Conservation (phyloP, 768 basidiomycete species). For the Hortiboletus campestris region DNA sequence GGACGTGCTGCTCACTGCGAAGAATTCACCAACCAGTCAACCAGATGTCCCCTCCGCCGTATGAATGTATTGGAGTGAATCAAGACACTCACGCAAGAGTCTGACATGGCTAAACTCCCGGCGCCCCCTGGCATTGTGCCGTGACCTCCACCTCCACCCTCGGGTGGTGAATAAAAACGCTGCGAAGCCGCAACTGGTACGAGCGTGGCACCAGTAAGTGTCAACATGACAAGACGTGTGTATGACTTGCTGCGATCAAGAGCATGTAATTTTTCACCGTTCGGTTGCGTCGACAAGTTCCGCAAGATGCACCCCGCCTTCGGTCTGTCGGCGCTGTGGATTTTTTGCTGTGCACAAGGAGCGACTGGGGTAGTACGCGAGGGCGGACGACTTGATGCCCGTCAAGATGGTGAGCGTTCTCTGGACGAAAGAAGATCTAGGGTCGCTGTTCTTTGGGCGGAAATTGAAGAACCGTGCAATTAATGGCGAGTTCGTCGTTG, state of each 20-base stretch:
- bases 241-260: conserved; percentile 23
- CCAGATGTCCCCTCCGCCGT: conserved; percentile 20
- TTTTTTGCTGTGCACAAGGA: conserved; percentile 1
- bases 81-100: conserved; percentile 31
- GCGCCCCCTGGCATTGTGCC: not conserved
- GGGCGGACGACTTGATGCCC: not conserved
- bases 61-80: conserved; percentile 28
- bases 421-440: not conserved
- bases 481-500: not conserved
- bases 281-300: conserved; percentile 9
- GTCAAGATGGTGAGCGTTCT: conserved; percentile 11
- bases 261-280: conserved; percentile 28
- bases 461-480: conserved; percentile 10
- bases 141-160: not conserved
- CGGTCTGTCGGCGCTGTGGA: conserved; percentile 2
- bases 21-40: conserved; percentile 1
- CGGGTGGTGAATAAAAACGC: conserved; percentile 13
- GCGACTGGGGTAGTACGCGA: not conserved
- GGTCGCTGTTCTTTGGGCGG: not conserved
- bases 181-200: conserved; percentile 13
- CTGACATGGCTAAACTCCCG: conserved; percentile 12
- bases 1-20: not conserved
- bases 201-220: conserved; percentile 23
- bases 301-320: conserved; percentile 1
- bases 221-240: conserved; percentile 17